A percentile compares a stretch with the other conserved stretches of the same genome.
Conservation (phyloP, 2,329 filamentous ascomycete genomes). For the Alternaria rosae region DNA sequence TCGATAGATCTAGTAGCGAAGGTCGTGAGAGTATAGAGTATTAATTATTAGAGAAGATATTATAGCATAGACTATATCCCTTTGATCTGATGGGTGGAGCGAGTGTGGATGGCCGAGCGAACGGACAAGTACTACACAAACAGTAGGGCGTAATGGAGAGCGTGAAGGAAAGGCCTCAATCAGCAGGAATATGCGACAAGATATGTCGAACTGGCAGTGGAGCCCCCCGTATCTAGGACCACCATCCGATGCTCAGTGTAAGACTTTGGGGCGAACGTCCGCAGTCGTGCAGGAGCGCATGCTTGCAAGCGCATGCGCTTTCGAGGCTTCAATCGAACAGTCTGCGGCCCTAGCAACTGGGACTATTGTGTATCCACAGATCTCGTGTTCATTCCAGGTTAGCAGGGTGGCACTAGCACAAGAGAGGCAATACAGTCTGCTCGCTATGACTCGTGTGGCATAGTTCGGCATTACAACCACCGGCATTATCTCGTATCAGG, state of each 20-base stretch:
- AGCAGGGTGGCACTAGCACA: constrained; percentile 2
- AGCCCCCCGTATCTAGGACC: constrained; percentile 1
- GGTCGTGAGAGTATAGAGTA: background rate
- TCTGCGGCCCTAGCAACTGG: background rate
- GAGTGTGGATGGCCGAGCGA: constrained; percentile 5
- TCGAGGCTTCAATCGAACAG: background rate
- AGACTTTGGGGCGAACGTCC: background rate
- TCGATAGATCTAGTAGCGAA: background rate
- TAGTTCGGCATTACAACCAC: constrained; percentile 5
- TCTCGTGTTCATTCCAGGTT: background rate
- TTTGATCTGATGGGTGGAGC: constrained; percentile 1
- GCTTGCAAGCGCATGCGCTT: constrained; percentile 6
- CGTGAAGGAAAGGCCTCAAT: background rate
- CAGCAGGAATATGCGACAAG: constrained; percentile 4
- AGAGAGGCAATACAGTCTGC: constrained; percentile 6
- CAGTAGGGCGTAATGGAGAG: background rate
- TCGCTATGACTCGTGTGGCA: constrained; percentile 6
- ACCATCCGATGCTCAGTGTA: background rate
- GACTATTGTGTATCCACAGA: constrained; percentile 13
- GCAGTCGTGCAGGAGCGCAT: background rate
- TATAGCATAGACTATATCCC: constrained; percentile 6
- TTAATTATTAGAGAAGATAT: constrained; percentile 1
- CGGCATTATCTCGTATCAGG: constrained; percentile 13
- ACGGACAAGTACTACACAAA: constrained; percentile 10
- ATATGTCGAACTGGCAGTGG: constrained; percentile 12